phyloP scores from a whole-genome alignment of 2,329 filamentous ascomycete genomes.

The Talaromyces sp. region DNA sequence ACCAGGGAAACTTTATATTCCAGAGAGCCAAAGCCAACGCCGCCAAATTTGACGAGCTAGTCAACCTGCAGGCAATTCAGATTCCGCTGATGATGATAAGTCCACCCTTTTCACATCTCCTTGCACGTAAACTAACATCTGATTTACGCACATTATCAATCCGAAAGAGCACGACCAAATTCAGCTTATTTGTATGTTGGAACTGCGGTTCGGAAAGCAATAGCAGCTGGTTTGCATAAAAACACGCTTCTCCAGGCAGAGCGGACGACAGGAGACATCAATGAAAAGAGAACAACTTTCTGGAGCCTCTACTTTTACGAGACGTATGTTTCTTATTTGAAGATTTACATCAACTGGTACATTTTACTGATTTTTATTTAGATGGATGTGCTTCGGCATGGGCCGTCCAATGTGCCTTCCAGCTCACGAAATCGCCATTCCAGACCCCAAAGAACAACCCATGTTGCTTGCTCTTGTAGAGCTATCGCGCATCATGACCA shows the following conservation, averaged over 20 bases:
- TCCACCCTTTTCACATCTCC: conserved; percentile 10
- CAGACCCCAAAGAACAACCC: conserved; percentile 31
- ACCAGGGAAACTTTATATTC: conserved; percentile 38
- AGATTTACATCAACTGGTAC: not conserved
- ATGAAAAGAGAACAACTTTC: conserved; percentile 34
- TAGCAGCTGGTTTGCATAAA: conserved; percentile 42
- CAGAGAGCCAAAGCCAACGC: conserved; percentile 39
- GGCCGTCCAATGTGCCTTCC: conserved; percentile 39
- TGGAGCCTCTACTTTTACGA: conserved; percentile 41
- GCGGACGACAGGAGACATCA: conserved; percentile 27
- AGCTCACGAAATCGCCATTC: conserved; percentile 31
- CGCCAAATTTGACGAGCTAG: conserved; percentile 37
- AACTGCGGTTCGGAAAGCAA: conserved; percentile 36
- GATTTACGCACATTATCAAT: conserved; percentile 38
- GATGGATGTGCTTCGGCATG: conserved; percentile 41
- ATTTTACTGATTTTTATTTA: conserved; percentile 13
- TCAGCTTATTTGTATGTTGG: conserved; percentile 39
- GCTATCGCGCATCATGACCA: conserved; percentile 36
- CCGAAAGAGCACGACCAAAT: conserved; percentile 41
- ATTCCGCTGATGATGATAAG: conserved; percentile 44
- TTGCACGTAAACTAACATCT: conserved; percentile 10
- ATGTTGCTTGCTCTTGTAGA: conserved; percentile 32
- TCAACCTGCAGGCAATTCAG: conserved; percentile 42
- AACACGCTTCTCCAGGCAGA: conserved; percentile 27
- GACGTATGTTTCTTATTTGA: conserved; percentile 25